phyloP scores from a whole-genome alignment of 2,329 filamentous ascomycete species.

The Amylocarpus encephaloides region DNA sequence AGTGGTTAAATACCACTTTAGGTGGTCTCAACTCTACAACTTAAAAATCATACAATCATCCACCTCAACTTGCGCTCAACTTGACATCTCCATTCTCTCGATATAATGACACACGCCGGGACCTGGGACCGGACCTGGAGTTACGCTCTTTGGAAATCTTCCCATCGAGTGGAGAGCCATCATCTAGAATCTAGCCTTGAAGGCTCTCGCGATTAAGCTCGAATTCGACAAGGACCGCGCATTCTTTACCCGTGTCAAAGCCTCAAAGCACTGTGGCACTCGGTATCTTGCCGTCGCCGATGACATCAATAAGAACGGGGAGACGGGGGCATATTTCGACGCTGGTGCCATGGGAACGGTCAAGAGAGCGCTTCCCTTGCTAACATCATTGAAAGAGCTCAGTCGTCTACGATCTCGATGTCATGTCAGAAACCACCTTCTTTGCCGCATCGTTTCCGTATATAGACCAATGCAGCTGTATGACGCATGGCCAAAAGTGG shows the following conservation, averaged over 20 bases:
- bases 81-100: too few species aligned
- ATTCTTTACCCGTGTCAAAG: slow-evolving; percentile 6
- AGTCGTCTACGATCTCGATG: neutral
- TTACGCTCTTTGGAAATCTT: slow-evolving; percentile 12
- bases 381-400: neutral
- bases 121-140: neutral
- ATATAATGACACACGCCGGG: neutral
- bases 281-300: slow-evolving; percentile 9
- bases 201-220: slow-evolving; percentile 12
- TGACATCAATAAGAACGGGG: neutral
- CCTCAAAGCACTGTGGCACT: slow-evolving; percentile 13
- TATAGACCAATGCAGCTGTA: neutral
- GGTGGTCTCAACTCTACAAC: too few species aligned
- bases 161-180: slow-evolving; percentile 17
- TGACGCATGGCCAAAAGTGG: neutral
- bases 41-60: too few species aligned
- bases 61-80: too few species aligned
- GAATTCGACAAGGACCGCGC: neutral
- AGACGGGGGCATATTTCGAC: neutral
- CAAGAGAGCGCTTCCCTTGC: neutral
- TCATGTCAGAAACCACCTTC: neutral
- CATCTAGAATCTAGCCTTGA: slow-evolving; percentile 16
- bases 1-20: too few species aligned
- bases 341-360: neutral
- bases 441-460: neutral